Evolutionary conservation across 768 basidiomycete species (phyloP).

Genomic region (Suillus paluster): DNA sequence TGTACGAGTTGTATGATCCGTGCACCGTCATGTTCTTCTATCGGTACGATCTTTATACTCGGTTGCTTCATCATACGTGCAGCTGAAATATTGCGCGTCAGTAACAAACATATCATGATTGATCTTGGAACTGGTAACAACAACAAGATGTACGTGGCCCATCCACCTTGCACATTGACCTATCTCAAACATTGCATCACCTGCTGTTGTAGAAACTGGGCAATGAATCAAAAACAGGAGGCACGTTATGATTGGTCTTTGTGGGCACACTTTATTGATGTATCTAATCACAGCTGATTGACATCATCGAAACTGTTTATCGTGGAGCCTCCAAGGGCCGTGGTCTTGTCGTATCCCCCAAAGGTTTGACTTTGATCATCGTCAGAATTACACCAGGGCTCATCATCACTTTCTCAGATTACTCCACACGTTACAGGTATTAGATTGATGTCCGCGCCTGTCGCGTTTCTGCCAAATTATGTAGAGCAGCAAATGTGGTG

Average conservation of each 20-base stretch:
- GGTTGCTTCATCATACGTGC: background rate
- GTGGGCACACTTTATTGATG: background rate
- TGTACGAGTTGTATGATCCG: slow-evolving; percentile 98
- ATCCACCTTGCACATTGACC: slow-evolving; percentile 1
- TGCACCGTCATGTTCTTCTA: slow-evolving; percentile 99
- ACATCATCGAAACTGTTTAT: slow-evolving; percentile 98
- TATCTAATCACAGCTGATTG: slow-evolving; percentile 69
- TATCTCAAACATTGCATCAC: background rate
- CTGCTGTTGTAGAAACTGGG: slow-evolving; percentile 78
- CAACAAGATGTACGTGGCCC: slow-evolving; percentile 87
- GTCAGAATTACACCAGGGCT: slow-evolving; percentile 12
- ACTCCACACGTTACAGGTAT: slow-evolving; percentile 83
- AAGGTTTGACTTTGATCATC: slow-evolving; percentile 58
- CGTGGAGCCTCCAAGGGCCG: slow-evolving; percentile 97
- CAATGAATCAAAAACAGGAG: slow-evolving; percentile 99
- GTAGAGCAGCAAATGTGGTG: background rate
- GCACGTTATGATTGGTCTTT: slow-evolving; percentile 43
- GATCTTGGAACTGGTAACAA: slow-evolving; percentile 99
- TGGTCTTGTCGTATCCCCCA: slow-evolving; percentile 96
- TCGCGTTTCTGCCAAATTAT: too few relatives aligned
- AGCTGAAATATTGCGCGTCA: slow-evolving; percentile 32
- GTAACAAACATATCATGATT: slow-evolving; percentile 99
- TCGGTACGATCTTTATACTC: slow-evolving; percentile 56
- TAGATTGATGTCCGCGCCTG: slow-evolving; percentile 29
- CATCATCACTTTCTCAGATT: slow-evolving; percentile 50